These are phyloP conservation scores for Berkeleyomyces rouxiae DNA, from an alignment of 2,329 filamentous ascomycete species.

Conservation along the genomic window DNA sequence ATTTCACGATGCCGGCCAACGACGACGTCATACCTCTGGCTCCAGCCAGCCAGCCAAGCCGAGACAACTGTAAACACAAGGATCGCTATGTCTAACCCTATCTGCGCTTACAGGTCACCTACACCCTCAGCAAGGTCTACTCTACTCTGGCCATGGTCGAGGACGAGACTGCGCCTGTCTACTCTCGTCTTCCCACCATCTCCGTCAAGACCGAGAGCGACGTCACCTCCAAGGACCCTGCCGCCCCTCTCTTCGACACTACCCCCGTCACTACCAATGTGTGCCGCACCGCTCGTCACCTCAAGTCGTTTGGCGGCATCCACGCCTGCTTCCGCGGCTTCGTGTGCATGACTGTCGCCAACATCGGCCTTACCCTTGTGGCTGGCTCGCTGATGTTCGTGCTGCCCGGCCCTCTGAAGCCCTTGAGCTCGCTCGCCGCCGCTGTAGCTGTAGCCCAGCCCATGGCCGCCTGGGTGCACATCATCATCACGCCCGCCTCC, in stretches of 20 bases:
- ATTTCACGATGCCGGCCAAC: background rate
- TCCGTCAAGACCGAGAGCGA: constrained; percentile 19
- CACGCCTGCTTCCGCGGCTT: constrained; percentile 52
- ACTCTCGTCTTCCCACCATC: constrained; percentile 33
- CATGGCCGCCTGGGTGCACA: constrained; percentile 66
- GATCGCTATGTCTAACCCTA: background rate
- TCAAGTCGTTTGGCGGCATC: constrained; percentile 47
- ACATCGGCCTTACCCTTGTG: constrained; percentile 29
- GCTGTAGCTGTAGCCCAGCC: constrained; percentile 43
- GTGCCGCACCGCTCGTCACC: constrained; percentile 33
- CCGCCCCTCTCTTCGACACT: constrained; percentile 19
- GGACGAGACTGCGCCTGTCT: constrained; percentile 38
- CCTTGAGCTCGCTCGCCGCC: constrained; percentile 29
- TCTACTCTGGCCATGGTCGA: constrained; percentile 41
- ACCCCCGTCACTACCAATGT: constrained; percentile 34
- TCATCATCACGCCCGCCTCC: constrained; percentile 58
- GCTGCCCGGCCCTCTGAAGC: constrained; percentile 23
- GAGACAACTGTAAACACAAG: background rate
- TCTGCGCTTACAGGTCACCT: constrained; percentile 25
- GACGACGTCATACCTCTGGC: background rate
- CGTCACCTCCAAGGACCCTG: constrained; percentile 18
- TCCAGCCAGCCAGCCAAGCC: background rate
- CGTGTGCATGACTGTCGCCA: constrained; percentile 27
- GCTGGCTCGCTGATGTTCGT: constrained; percentile 17
- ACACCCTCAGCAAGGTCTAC: constrained; percentile 34